A percentile compares a stretch with the other conserved stretches of the same genome.
These are phyloP conservation scores for Talaromyces sp. DNA, from an alignment of 2,329 filamentous ascomycete species.

Conservation along the genomic window DNA sequence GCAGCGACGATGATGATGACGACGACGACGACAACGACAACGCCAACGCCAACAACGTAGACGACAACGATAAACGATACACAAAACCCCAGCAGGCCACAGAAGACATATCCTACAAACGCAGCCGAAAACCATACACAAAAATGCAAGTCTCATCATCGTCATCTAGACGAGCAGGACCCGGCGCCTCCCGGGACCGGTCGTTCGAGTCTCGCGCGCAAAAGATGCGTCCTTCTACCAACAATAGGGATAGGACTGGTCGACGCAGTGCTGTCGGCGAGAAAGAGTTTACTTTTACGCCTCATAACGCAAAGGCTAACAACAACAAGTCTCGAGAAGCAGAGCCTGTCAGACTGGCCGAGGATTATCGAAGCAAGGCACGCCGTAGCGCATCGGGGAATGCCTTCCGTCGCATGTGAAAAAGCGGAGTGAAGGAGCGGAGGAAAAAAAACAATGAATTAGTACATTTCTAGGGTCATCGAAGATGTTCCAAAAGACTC, in stretches of 20 bases:
- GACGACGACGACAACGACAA: conserved; percentile 17
- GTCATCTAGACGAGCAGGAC: conserved; percentile 31
- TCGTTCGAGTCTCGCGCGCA: conserved; percentile 57
- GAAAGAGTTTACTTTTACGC: conserved; percentile 59
- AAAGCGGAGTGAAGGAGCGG: background rate
- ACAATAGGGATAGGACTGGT: conserved; percentile 18
- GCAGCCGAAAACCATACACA: conserved; percentile 47
- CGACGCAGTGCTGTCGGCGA: conserved; percentile 40
- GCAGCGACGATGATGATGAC: conserved; percentile 28
- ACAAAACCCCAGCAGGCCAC: conserved; percentile 23
- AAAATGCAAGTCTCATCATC: conserved; percentile 56
- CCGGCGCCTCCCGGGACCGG: conserved; percentile 43
- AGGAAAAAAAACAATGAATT: background rate
- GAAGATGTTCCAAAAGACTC: background rate
- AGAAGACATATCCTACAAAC: conserved; percentile 54
- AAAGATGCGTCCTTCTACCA: conserved; percentile 31
- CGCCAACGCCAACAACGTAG: background rate
- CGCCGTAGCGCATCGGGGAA: conserved; percentile 48
- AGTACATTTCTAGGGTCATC: background rate
- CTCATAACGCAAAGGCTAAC: conserved; percentile 40
- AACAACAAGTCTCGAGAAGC: conserved; percentile 16
- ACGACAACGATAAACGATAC: conserved; percentile 22
- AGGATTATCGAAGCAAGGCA: conserved; percentile 32
- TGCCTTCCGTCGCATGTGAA: conserved; percentile 30
- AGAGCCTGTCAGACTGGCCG: conserved; percentile 13